phyloP scores from a whole-genome alignment of 441 rosid genomes.

The Cnidoscolus chayamansa region DNA sequence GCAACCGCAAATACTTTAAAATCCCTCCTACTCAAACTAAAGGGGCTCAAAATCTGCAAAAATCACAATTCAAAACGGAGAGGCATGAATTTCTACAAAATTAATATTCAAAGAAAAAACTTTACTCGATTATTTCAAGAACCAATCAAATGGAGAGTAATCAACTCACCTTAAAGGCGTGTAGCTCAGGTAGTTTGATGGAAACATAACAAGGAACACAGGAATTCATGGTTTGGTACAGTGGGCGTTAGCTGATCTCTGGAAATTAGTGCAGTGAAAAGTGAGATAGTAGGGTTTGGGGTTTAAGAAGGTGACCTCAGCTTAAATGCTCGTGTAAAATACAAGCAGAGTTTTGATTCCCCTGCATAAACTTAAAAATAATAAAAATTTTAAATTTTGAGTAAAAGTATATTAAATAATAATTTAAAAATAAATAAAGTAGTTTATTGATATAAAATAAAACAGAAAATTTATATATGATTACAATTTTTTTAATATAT shows the following conservation, averaged over 20 bases:
- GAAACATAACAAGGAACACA: constrained; percentile 37
- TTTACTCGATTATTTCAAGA: background rate
- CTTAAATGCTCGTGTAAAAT: too few relatives aligned
- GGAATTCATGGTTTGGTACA: constrained; percentile 31
- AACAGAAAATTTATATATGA: too few relatives aligned
- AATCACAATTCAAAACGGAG: background rate
- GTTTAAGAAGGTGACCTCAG: background rate
- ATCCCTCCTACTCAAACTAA: constrained; percentile 32
- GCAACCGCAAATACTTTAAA: constrained; percentile 37
- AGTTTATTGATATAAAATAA: too few relatives aligned
- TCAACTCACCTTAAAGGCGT: constrained; percentile 40
- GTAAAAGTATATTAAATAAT: too few relatives aligned
- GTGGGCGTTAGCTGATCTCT: background rate
- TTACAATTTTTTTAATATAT: too few relatives aligned
- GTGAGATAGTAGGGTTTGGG: background rate
- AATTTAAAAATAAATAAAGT: too few relatives aligned
- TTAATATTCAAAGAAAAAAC: too few relatives aligned
- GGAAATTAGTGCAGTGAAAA: background rate
- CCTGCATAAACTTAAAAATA: too few relatives aligned
- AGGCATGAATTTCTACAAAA: background rate
- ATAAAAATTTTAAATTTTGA: too few relatives aligned
- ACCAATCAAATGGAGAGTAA: background rate
- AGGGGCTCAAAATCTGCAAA: constrained; percentile 31
- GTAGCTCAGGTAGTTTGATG: constrained; percentile 36
- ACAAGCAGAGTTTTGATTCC: too few relatives aligned